Conservation (phyloP, 306 rosid species). For the Coriaria nepalensis region DNA sequence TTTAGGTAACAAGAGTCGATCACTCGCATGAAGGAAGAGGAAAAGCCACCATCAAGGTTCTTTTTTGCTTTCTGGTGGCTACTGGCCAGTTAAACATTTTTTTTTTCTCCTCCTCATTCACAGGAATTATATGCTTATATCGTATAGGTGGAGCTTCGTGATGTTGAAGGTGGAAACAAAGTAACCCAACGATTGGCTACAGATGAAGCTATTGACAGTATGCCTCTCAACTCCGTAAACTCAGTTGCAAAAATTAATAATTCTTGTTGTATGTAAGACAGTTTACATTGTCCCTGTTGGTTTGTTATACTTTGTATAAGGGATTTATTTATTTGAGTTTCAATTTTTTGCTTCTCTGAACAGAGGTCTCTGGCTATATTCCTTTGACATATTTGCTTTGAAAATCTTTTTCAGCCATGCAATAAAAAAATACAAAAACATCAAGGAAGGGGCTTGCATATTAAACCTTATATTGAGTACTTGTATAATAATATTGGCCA, state of each 20-base stretch:
- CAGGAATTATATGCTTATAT: conserved; percentile 23
- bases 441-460: too few species aligned
- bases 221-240: conserved; percentile 14
- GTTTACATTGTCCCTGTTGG: too few species aligned
- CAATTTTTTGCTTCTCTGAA: neutral
- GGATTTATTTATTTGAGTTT: too few species aligned
- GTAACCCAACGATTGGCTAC: conserved; percentile 57
- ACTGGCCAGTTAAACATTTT: neutral
- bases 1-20: conserved; percentile 73
- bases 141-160: conserved; percentile 91
- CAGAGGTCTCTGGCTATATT: too few species aligned
- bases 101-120: conserved; percentile 3
- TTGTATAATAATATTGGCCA: neutral
- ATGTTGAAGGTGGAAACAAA: conserved; percentile 70
- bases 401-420: too few species aligned
- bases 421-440: too few species aligned
- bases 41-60: conserved; percentile 85
- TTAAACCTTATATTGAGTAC: too few species aligned
- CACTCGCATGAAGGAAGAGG: conserved; percentile 98
- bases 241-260: conserved; percentile 6
- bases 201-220: conserved; percentile 71
- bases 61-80: conserved; percentile 7
- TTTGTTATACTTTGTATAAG: too few species aligned
- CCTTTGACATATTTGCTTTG: too few species aligned
- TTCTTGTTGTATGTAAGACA: too few species aligned